A percentile compares a stretch with the other conserved stretches of the same genome.
Conservation (phyloP, 371 early-diverging fungal species). For the Mortierella polycephala region DNA sequence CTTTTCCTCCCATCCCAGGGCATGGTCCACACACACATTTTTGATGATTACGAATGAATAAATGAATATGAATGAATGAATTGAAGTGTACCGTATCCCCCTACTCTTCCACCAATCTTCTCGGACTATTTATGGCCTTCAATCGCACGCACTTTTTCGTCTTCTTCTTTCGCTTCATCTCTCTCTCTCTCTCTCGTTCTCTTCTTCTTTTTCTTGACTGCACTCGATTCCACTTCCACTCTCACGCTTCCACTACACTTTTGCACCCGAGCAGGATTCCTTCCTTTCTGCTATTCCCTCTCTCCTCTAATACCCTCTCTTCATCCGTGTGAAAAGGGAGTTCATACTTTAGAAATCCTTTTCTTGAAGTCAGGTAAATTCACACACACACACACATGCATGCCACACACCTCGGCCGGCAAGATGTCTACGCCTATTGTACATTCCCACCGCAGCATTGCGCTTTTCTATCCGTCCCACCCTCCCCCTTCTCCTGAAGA, state of each 20-base stretch:
- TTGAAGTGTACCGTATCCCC: not conserved
- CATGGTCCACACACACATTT: not conserved
- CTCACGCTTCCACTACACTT: not conserved
- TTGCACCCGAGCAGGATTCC: not conserved
- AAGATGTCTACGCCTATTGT: not conserved
- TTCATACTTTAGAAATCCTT: not conserved
- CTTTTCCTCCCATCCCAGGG: not conserved
- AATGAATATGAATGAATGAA: not conserved
- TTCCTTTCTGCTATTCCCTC: not conserved
- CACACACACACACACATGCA: not conserved
- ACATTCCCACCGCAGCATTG: not conserved
- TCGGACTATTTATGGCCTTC: slow-evolving; percentile 2
- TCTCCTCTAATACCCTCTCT: not conserved
- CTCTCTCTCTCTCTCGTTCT: not conserved
- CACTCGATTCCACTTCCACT: not conserved
- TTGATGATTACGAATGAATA: not conserved
- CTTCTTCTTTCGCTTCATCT: not conserved
- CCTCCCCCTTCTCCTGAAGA: too few species aligned
- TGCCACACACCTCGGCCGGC: too few species aligned
- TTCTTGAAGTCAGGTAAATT: slow-evolving; percentile 14
- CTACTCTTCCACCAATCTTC: not conserved
- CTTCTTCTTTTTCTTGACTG: not conserved
- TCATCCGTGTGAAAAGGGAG: not conserved
- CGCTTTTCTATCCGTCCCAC: not conserved
- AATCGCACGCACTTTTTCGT: not conserved